Conservation (phyloP, 345 rosid genomes). For the Syzygium aqueum region DNA sequence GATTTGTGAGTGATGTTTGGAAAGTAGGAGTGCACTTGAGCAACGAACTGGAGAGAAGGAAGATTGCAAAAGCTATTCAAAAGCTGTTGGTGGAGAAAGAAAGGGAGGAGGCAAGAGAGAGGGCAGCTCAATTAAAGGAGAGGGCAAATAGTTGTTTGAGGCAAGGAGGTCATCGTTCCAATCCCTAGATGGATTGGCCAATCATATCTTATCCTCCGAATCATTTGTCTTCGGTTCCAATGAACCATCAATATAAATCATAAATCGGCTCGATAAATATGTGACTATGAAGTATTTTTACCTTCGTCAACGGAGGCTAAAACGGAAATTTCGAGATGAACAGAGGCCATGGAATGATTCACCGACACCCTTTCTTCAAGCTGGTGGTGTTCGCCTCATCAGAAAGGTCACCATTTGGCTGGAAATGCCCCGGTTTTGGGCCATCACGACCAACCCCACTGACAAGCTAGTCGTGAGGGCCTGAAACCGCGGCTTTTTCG, state of each 20-base stretch:
- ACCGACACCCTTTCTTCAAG: no score
- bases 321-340: no score
- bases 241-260: neutral
- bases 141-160: slow-evolving; percentile 16
- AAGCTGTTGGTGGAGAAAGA: slow-evolving; percentile 20
- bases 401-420: no score
- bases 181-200: slow-evolving; percentile 23
- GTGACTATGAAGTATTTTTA: no score
- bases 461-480: no score
- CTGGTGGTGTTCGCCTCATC: no score
- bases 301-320: no score
- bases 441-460: no score
- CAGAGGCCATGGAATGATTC: no score
- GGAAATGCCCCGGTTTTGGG: no score
- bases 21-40: slow-evolving; percentile 37
- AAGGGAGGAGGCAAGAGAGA: slow-evolving; percentile 28
- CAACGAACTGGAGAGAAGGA: slow-evolving; percentile 19
- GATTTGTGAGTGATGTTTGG: slow-evolving; percentile 45
- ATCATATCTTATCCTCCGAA: slow-evolving; percentile 15
- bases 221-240: neutral
- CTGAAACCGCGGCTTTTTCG: no score
- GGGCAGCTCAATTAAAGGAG: slow-evolving; percentile 20
- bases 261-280: no score
- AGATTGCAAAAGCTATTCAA: slow-evolving; percentile 26
- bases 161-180: slow-evolving; percentile 26